These are phyloP conservation scores for Calycina marina DNA, from an alignment of 2,329 filamentous ascomycete species.

Conservation along the genomic window DNA sequence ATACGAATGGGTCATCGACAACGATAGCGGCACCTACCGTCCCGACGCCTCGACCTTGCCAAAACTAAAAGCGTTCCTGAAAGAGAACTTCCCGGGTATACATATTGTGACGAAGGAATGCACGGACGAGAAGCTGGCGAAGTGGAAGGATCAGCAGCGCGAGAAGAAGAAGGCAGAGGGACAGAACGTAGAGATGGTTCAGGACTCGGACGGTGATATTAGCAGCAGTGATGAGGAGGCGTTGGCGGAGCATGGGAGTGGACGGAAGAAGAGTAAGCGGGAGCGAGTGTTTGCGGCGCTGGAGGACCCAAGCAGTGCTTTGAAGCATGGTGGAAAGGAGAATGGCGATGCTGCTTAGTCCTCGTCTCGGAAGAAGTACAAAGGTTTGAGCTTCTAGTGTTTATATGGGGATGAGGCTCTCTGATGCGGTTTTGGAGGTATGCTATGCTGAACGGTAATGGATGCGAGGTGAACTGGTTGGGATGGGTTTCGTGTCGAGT, in stretches of 20 bases:
- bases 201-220: conserved; percentile 30
- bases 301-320: conserved; percentile 15
- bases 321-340: conserved; percentile 12
- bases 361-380: too few species aligned
- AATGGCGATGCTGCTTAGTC: not conserved
- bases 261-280: conserved; percentile 32
- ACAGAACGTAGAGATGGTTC: conserved; percentile 35
- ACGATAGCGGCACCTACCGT: conserved; percentile 86
- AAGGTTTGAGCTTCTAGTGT: too few species aligned
- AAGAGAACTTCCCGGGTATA: conserved; percentile 61
- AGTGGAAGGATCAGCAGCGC: conserved; percentile 64
- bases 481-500: too few species aligned
- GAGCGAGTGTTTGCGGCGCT: conserved; percentile 35
- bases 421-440: too few species aligned
- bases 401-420: too few species aligned
- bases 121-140: conserved; percentile 57
- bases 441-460: too few species aligned
- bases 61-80: conserved; percentile 53
- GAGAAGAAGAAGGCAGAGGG: conserved; percentile 56
- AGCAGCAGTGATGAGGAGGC: conserved; percentile 24
- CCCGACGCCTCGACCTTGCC: conserved; percentile 68
- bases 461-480: too few species aligned
- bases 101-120: conserved; percentile 63
- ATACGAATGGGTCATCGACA: conserved; percentile 88
- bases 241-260: conserved; percentile 6